These are phyloP conservation scores for Globisporangium middletonii DNA, from an alignment of 352 stramenopile genomes.

Conservation along the genomic window DNA sequence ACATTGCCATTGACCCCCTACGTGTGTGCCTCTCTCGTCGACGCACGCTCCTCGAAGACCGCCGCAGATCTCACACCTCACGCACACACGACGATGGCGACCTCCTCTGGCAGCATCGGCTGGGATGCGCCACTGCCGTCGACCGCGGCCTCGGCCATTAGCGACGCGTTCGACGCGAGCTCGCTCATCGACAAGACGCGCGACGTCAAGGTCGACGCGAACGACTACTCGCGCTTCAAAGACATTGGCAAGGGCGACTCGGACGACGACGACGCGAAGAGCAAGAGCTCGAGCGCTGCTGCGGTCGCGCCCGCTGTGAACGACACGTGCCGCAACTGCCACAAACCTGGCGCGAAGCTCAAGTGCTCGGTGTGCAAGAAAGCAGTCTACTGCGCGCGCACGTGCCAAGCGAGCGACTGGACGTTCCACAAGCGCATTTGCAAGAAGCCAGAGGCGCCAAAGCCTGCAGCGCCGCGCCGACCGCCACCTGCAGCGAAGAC, in stretches of 20 bases:
- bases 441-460: constrained; percentile 68
- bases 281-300: constrained; percentile 13
- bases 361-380: constrained; percentile 88
- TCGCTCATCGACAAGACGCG: constrained; percentile 53
- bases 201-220: constrained; percentile 66
- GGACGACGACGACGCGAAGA: constrained; percentile 26
- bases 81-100: not conserved
- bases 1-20: no score
- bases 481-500: constrained; percentile 8
- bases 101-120: constrained; percentile 23
- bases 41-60: no score
- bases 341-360: constrained; percentile 66
- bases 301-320: constrained; percentile 5
- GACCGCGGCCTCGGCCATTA: not conserved
- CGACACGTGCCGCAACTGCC: constrained; percentile 72
- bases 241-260: constrained; percentile 40
- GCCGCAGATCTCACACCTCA: not conserved
- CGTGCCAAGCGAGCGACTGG: constrained; percentile 82
- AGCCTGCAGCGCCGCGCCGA: constrained; percentile 36
- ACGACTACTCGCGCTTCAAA: constrained; percentile 87
- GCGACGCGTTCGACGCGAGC: constrained; percentile 24
- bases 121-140: constrained; percentile 38
- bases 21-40: no score
- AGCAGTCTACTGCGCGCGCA: constrained; percentile 69
- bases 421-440: constrained; percentile 85